Evolutionary conservation across 202 grass and related monocot species (phyloP).

Genomic region (Digitaria exilis): DNA sequence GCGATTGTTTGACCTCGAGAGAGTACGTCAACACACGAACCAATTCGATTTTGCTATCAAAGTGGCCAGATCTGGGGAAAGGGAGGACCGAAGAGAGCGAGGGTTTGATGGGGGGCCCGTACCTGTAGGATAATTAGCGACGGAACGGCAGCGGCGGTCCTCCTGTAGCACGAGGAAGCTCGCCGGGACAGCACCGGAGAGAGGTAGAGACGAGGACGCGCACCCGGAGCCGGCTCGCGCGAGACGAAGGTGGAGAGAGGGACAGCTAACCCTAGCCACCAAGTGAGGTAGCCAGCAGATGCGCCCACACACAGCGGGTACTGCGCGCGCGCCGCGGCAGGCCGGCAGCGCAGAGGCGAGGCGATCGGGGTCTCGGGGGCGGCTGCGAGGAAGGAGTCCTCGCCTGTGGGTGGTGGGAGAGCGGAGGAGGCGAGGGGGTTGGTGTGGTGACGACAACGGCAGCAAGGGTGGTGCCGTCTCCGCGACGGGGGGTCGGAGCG

Average conservation of each 20-base stretch:
- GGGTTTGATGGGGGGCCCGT: neutral
- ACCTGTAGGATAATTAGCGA: neutral
- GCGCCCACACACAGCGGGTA: neutral
- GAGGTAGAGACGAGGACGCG: neutral
- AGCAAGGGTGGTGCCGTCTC: conserved; percentile 18
- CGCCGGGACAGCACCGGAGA: neutral
- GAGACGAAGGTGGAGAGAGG: neutral
- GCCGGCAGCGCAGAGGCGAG: neutral
- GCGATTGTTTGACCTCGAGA: neutral
- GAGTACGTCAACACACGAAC: neutral
- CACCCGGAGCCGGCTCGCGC: neutral
- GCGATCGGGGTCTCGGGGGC: neutral
- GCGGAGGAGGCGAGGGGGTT: neutral
- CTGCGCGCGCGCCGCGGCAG: neutral
- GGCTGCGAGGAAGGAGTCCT: neutral
- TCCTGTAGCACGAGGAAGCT: neutral
- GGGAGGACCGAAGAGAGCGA: neutral
- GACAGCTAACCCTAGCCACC: conserved; percentile 34
- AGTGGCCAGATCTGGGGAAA: neutral
- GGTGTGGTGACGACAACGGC: conserved; percentile 17
- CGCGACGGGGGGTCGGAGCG: neutral
- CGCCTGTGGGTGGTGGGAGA: neutral
- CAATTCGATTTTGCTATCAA: neutral
- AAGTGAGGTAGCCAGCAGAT: neutral
- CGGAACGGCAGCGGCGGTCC: neutral